Evolutionary conservation across 495 filamentous ascomycete species (phyloP), one percentile per base, ranked within the genome.

Genomic region (Entonaema liquescens): DNA sequence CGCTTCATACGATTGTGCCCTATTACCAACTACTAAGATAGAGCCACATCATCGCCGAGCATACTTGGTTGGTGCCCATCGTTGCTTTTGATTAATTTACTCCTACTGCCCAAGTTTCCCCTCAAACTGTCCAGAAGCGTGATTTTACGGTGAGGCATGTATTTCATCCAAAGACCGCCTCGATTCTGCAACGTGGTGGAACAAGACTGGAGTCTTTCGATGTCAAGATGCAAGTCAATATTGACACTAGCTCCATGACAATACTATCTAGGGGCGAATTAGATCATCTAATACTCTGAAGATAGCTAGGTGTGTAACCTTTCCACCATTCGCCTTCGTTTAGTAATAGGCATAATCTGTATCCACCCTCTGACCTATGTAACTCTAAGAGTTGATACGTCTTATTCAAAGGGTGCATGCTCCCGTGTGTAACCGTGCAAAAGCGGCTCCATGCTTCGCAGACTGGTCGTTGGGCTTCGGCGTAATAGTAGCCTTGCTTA

Each of bases 401-500:
- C 69, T 36, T 53, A 66, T 62, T 47, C 50, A 64, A 64, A 36
- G 11, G 21, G 5, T 25, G 0, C 1, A n/a, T 35, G 49, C n/a
- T 47, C 36, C 70, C 65, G 70, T 65, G 61, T 49, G 65, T 69
- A 73, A 65, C 65, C 70, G 65, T 62, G 28, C 8, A 23, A 53
- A 66, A 68, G 65, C 65, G 61, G 28, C 19, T 33, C 50, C 4
- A 25, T 50, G 26, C 53, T 56, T 53, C 40, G 50, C 23, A 56
- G 28, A 28, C 26, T 53, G 36, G 15, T 47, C 44, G 57, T 69
- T 69, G 70, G 70, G 70, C 70, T 62, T 65, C 61, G 57, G 65
- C 53, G 65, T 57, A 58, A 60, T 66, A 62, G 58, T 67, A 68
- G 70, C 65, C 70, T 72, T 73, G 70, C 65, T 69, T 73, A 62